Evolutionary conservation across 306 rosid genomes (phyloP).

Genomic region (Vigna angularis): DNA sequence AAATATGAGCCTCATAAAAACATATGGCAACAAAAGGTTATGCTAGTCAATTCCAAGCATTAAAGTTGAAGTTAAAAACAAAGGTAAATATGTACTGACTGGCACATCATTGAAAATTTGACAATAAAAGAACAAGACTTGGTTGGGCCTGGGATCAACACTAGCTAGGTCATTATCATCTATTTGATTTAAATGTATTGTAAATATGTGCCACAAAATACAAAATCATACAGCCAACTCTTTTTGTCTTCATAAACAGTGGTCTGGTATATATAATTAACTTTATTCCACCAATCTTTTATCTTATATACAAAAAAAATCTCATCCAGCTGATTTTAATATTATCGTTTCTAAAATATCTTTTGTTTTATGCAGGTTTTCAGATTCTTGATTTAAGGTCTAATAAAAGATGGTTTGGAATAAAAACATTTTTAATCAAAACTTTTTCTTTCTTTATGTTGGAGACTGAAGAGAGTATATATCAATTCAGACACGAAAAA

Average conservation of each 20-base stretch:
- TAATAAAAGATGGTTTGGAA: too few species aligned
- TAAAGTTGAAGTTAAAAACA: slow-evolving; percentile 13
- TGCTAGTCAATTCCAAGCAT: slow-evolving; percentile 10
- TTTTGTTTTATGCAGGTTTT: too few species aligned
- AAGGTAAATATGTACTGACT: slow-evolving; percentile 8
- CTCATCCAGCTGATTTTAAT: neutral
- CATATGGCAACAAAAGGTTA: neutral
- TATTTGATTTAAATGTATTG: slow-evolving; percentile 46
- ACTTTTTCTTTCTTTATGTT: too few species aligned
- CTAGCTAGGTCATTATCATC: slow-evolving; percentile 44
- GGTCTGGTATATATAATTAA: slow-evolving; percentile 1
- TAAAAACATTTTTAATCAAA: too few species aligned
- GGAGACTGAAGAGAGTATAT: too few species aligned
- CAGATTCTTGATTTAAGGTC: too few species aligned
- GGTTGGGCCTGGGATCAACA: slow-evolving; percentile 47
- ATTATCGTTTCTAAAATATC: neutral
- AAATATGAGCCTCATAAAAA: neutral
- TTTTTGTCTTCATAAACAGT: slow-evolving; percentile 55
- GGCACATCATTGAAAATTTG: slow-evolving; percentile 49
- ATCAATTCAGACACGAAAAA: too few species aligned
- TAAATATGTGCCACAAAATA: slow-evolving; percentile 52
- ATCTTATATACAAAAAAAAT: neutral
- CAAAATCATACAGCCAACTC: slow-evolving; percentile 73
- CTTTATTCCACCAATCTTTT: neutral
- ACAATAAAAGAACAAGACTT: slow-evolving; percentile 43